Conservation (phyloP, 805 yeast genomes). For the Kodamaea neixiangensis region DNA sequence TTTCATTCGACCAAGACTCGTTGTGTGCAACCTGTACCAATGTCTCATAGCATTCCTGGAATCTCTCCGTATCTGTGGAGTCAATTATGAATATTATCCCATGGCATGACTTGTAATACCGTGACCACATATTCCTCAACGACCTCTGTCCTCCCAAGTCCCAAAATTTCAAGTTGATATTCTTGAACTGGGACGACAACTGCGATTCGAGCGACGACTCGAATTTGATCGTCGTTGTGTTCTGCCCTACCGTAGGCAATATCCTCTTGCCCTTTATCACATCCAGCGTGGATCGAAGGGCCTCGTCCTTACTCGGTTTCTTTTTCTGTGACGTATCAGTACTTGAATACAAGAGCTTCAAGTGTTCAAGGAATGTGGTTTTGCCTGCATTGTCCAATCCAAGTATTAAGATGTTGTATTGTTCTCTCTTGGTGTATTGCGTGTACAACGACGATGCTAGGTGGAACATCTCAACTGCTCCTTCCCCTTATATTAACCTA, state of each 20-base stretch:
- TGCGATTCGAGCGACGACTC: constrained; percentile 41
- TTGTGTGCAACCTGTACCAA: constrained; percentile 49
- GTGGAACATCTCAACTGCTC: constrained; percentile 37
- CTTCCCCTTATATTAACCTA: neutral
- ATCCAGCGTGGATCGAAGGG: constrained; percentile 20
- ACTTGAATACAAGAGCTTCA: constrained; percentile 40
- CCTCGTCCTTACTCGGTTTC: constrained; percentile 13
- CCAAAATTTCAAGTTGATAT: constrained; percentile 77
- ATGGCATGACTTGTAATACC: constrained; percentile 83
- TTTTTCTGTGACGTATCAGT: constrained; percentile 19
- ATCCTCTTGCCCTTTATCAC: constrained; percentile 55
- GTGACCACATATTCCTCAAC: constrained; percentile 83
- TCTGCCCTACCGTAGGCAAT: constrained; percentile 94
- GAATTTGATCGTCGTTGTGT: constrained; percentile 50
- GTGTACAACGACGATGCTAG: constrained; percentile 46
- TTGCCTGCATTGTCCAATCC: constrained; percentile 97
- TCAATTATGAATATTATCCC: constrained; percentile 93
- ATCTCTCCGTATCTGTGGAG: constrained; percentile 79
- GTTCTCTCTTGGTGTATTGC: constrained; percentile 47
- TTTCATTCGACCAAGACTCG: constrained; percentile 39
- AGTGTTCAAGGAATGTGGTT: constrained; percentile 52
- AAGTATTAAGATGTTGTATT: constrained; percentile 59
- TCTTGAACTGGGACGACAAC: constrained; percentile 35
- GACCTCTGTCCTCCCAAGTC: constrained; percentile 94
- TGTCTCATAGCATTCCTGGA: constrained; percentile 78